Conservation (phyloP, 441 rosid genomes). For the Isatis lusitanica region DNA sequence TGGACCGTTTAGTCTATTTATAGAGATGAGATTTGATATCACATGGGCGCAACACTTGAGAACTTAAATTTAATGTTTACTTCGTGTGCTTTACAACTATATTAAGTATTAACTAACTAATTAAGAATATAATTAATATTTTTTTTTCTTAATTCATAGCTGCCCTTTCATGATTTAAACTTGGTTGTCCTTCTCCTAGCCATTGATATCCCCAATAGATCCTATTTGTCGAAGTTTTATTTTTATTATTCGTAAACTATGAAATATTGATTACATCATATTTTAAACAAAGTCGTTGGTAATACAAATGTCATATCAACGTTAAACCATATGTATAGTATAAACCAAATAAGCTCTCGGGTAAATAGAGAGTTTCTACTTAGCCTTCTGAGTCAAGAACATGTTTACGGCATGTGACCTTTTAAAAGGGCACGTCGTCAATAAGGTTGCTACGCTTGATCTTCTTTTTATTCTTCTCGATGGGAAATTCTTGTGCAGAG, state of each 20-base stretch:
- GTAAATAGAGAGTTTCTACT: too few species aligned
- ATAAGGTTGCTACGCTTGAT: too few species aligned
- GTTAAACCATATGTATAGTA: too few species aligned
- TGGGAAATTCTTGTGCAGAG: too few species aligned
- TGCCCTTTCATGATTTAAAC: constrained; percentile 5
- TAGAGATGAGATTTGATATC: constrained; percentile 18
- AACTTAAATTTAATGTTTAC: neutral
- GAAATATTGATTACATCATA: neutral
- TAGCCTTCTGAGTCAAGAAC: too few species aligned
- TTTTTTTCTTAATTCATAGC: neutral
- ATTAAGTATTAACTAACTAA: neutral
- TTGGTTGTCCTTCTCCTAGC: neutral
- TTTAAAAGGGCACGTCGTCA: too few species aligned
- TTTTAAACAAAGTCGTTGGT: neutral
- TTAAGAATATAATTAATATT: neutral
- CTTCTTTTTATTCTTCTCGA: too few species aligned
- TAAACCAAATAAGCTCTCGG: neutral
- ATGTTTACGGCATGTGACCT: too few species aligned
- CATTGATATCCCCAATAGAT: constrained; percentile 3
- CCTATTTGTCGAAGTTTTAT: neutral
- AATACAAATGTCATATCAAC: neutral
- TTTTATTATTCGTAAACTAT: neutral
- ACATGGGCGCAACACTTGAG: constrained; percentile 26
- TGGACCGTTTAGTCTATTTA: constrained; percentile 23
- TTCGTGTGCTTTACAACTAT: constrained; percentile 34